Evolutionary conservation across 2,329 filamentous ascomycete species (phyloP).

Genomic region (Hypoxylon rubiginosum): DNA sequence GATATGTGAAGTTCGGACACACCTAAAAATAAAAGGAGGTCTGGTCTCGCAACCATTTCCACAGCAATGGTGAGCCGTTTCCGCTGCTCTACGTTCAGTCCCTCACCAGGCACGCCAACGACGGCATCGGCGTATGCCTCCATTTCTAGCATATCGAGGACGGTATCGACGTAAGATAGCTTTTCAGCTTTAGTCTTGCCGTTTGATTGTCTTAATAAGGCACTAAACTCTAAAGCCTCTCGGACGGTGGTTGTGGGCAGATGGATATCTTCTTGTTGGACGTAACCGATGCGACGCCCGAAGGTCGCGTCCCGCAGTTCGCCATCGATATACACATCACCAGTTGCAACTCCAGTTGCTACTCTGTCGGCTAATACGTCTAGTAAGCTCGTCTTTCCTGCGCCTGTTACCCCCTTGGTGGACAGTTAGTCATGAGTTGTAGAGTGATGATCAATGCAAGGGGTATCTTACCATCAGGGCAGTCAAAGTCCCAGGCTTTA

Average conservation of each 20-base stretch:
- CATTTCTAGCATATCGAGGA: conserved; percentile 90
- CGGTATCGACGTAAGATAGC: conserved; percentile 84
- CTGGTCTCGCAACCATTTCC: conserved; percentile 88
- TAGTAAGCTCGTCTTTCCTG: conserved; percentile 89
- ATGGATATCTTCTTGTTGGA: too few relatives aligned
- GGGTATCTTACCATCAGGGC: conserved; percentile 81
- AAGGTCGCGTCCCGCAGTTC: conserved; percentile 74
- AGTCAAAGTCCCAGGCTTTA: conserved; percentile 88
- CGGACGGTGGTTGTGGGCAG: conserved; percentile 85
- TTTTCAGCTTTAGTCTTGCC: conserved; percentile 78
- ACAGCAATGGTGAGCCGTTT: conserved; percentile 89
- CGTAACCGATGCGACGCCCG: conserved; percentile 90
- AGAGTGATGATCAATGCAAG: too few relatives aligned
- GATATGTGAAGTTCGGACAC: not conserved
- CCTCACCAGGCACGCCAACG: conserved; percentile 89
- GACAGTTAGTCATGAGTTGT: too few relatives aligned
- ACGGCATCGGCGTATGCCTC: conserved; percentile 86
- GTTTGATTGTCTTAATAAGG: conserved; percentile 82
- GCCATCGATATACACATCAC: not conserved
- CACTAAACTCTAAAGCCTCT: conserved; percentile 86
- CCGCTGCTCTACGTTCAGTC: conserved; percentile 75
- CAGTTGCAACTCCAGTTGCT: conserved; percentile 70
- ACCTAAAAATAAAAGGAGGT: conserved; percentile 78
- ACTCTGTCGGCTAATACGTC: conserved; percentile 86
- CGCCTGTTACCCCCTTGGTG: conserved; percentile 82